Conservation (phyloP, 495 filamentous ascomycete species). For the Letharia lupina region DNA sequence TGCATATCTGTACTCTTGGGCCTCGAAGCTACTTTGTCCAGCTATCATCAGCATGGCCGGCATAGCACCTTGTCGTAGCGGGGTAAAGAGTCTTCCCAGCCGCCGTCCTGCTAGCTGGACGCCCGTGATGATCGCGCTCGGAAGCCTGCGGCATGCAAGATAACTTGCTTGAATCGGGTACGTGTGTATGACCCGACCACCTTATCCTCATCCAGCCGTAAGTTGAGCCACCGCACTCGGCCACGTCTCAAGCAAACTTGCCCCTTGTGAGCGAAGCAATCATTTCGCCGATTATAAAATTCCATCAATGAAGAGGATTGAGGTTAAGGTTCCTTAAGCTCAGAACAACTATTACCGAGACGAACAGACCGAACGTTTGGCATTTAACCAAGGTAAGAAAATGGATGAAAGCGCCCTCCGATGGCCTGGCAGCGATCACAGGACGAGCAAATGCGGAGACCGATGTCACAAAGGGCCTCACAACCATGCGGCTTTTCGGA, state of each 20-base stretch:
- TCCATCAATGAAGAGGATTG: not conserved
- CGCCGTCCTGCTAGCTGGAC: not conserved
- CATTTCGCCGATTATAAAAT: not conserved
- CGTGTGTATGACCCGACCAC: not conserved
- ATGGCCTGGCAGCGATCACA: too few relatives aligned
- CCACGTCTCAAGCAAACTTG: not conserved
- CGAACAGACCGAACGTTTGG: too few relatives aligned
- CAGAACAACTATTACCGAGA: too few relatives aligned
- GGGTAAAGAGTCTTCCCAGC: not conserved
- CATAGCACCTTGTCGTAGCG: not conserved
- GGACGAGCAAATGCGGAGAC: too few relatives aligned
- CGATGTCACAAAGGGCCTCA: too few relatives aligned
- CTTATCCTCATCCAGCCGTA: not conserved
- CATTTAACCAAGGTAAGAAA: too few relatives aligned
- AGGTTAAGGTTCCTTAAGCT: too few relatives aligned
- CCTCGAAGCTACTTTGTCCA: not conserved
- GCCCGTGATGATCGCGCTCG: not conserved
- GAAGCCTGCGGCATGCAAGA: not conserved
- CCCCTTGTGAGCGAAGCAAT: not conserved
- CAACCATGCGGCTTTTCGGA: too few relatives aligned
- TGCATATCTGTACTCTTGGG: not conserved
- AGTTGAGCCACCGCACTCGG: not conserved
- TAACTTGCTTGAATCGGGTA: not conserved
- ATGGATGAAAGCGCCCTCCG: too few relatives aligned
- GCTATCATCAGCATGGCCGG: not conserved